Percentiles rank a stretch among this genome's conserved stretches.
phyloP scores from a whole-genome alignment of 2,329 filamentous ascomycete species.

The Berkeleyomyces rouxiae region DNA sequence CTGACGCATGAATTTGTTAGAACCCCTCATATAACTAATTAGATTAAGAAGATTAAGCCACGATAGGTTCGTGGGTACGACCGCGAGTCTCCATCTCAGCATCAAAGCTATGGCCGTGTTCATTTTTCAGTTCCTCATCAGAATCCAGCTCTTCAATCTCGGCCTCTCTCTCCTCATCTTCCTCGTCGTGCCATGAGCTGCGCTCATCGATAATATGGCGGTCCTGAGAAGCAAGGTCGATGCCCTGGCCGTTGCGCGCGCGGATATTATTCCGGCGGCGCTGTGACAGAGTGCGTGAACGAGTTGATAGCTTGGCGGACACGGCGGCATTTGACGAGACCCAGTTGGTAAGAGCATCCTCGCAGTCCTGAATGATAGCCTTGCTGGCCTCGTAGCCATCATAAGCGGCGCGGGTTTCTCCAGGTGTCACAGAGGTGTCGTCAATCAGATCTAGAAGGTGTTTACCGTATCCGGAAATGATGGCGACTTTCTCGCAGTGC shows the following conservation, averaged over 20 bases:
- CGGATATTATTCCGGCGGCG: constrained; percentile 59
- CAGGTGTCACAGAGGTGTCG: constrained; percentile 90
- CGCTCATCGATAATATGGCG: constrained; percentile 52
- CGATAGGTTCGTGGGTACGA: constrained; percentile 35
- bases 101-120: constrained; percentile 31
- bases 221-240: constrained; percentile 74
- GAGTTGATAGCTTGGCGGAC: constrained; percentile 69
- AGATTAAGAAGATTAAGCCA: constrained; percentile 3
- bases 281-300: constrained; percentile 74
- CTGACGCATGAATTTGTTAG: too few species aligned
- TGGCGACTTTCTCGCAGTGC: constrained; percentile 95
- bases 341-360: constrained; percentile 95
- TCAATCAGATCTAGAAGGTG: constrained; percentile 94
- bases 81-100: constrained; percentile 40
- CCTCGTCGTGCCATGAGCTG: constrained; percentile 63
- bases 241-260: constrained; percentile 47
- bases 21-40: background rate
- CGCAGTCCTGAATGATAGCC: constrained; percentile 97
- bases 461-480: constrained; percentile 95
- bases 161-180: constrained; percentile 44
- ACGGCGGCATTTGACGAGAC: constrained; percentile 80
- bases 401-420: constrained; percentile 88
- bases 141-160: constrained; percentile 22
- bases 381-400: constrained; percentile 98
- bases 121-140: constrained; percentile 49